Base-by-base conservation (phyloP, 768 basidiomycete species). In the Collybia mongolica region DNA sequence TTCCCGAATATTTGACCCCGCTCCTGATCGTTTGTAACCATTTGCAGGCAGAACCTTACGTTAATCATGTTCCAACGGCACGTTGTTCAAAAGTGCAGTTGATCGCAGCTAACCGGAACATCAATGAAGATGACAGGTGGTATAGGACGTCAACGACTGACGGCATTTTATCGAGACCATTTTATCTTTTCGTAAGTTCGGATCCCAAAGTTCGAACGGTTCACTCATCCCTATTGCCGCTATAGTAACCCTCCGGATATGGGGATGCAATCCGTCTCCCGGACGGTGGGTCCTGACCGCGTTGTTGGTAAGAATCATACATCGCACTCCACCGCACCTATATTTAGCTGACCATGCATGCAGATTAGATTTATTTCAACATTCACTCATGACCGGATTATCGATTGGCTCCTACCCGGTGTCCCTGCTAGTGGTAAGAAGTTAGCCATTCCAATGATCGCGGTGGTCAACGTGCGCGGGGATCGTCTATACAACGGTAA, bases 1-100 rank as follows among this genome's bases (percentile, higher is more conserved):
- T 42, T 45, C 11, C 46, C 42, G 47, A 22, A 23, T 12, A 5
- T 15, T 26, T 24, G 39, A 6, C 29, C n/a, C 28, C 23, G 46
- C 32, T 35, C n/a, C 12, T 9, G 32, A 32, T 9, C 32, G 11
- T 14, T 12, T 9, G 32, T 14, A 32, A 41, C 18, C 29, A 37
- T 20, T 9, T 5, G 26, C 45, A 78, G 76, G 77, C 75, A 38
- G 76, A 83, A 51, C 80, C 80, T 39, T 83, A 83, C 58, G 81
- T 83, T 14, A 81, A 81, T 53, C 79, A 83, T 59, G 66, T 83
- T 39, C 80, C 81, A 26, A 81, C 79, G 18, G 79, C 76, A 50
- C 52, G 69, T 51, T 29, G 15, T 42, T 24, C 6, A n/a, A 11
- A 18, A 7, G 28, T 37, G 26, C 15, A 19, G 12, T n/a, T n/a